Evolutionary conservation across 352 stramenopile species (phyloP), one percentile per base, ranked within the genome.

Genomic region (Phytophthora rubi): DNA sequence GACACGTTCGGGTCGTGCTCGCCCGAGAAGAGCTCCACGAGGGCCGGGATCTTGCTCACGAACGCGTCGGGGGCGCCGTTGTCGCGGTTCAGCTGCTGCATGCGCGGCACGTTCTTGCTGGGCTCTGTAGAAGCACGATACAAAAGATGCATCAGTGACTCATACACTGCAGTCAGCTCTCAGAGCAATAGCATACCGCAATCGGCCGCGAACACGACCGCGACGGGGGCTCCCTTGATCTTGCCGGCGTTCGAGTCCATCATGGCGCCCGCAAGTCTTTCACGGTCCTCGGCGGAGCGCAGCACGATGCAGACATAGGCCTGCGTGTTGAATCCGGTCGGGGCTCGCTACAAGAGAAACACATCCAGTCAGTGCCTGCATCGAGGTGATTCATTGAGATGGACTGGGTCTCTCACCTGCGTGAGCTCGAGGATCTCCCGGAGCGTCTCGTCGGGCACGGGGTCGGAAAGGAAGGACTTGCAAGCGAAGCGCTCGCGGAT

Each of bases 251-350:
- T 94, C 1, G 63, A 73, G 2, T 70, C 80, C 7, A 95, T 77
- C 85, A 94, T 92, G 5, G 82, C 81, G 6, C 75, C 65, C 4
- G 77, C 80, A 7, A 95, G 63, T 16, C 63, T 68, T 23, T 89
- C 80, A 8, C 87, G 85, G 12, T 90, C 77, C 8, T 68, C 66
- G 5, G 77, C 62, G 13, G 85, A 80, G 47, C 83, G 79, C 47
- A 93, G 66, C 32, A 95, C 48, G 16, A 95, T 71, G 35, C 72
- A 78, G 4, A 78, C 71, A 47, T 89, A 95, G n/a, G 82, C 69
- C 65, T 92, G 85, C 53, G 75, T 85, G 71, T 95, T 95, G 55
- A 93, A 90, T 3, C 82, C 75, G n/a, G 71, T 77, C n/a, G 86
- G 81, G 3, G 87, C 84, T 42, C 79, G 75, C 84, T 93, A 49